A percentile compares a stretch with the other conserved stretches of the same genome.
These are phyloP conservation scores for Exobasidium rhododendri DNA, from an alignment of 1,284 basidiomycete species.

Conservation along the genomic window DNA sequence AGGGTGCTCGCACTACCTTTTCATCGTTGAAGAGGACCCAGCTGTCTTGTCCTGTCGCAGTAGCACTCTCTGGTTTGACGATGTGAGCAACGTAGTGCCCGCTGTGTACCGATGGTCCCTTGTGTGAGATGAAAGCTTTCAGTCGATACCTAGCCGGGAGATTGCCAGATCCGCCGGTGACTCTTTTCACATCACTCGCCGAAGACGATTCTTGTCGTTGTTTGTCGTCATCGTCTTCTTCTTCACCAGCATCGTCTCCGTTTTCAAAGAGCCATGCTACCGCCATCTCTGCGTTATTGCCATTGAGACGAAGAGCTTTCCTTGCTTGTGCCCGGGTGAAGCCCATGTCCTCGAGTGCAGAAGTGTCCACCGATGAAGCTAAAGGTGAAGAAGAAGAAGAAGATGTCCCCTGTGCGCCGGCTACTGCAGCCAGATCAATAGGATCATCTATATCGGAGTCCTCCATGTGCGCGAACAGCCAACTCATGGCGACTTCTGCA, in stretches of 20 bases:
- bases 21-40: conserved; percentile 24
- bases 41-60: neutral
- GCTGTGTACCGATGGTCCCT: conserved; percentile 72
- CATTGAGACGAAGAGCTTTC: conserved; percentile 84
- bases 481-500: conserved; percentile 84
- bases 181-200: conserved; percentile 10
- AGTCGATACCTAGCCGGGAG: conserved; percentile 76
- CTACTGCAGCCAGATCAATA: conserved; percentile 56
- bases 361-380: conserved; percentile 38
- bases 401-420: conserved; percentile 30
- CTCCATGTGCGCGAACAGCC: conserved; percentile 92
- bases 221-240: neutral
- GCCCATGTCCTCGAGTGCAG: conserved; percentile 84
- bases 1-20: conserved; percentile 18
- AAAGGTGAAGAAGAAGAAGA: too few relatives aligned
- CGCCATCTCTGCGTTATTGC: conserved; percentile 74
- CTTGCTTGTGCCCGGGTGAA: conserved; percentile 78
- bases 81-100: conserved; percentile 21
- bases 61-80: neutral
- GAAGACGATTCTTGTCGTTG: neutral
- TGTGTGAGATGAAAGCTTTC: conserved; percentile 94
- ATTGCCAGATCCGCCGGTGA: conserved; percentile 35
- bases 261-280: conserved; percentile 98
- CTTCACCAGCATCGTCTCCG: conserved; percentile 76
- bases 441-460: conserved; percentile 87